phyloP scores from a whole-genome alignment of 164 flowering plant species.

The Chimonanthus salicifolius region DNA sequence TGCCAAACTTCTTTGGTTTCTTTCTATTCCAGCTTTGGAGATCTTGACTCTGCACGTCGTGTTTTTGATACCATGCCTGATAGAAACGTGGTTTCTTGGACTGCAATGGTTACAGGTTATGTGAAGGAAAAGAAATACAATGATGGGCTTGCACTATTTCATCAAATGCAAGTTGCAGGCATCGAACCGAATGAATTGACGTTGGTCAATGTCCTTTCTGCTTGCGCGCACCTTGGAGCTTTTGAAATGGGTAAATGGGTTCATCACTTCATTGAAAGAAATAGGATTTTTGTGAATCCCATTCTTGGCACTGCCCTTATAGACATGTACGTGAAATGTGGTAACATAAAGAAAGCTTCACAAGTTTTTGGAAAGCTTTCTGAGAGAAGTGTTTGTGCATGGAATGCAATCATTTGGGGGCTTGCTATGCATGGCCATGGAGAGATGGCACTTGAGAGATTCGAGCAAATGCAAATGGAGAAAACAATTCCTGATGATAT shows the following conservation, averaged over 20 bases:
- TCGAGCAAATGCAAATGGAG: slow-evolving; percentile 10
- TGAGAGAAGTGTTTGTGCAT: slow-evolving; percentile 13
- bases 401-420: slow-evolving; percentile 25
- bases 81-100: slow-evolving; percentile 27
- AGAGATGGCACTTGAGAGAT: slow-evolving; percentile 18
- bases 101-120: slow-evolving; percentile 23
- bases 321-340: slow-evolving; percentile 30
- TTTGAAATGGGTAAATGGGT: slow-evolving; percentile 20
- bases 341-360: slow-evolving; percentile 8
- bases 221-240: slow-evolving; percentile 29
- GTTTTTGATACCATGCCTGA: slow-evolving; percentile 21
- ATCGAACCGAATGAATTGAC: slow-evolving; percentile 19
- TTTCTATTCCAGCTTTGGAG: slow-evolving; percentile 16
- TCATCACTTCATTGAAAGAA: slow-evolving; percentile 14
- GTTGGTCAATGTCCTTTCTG: slow-evolving; percentile 18
- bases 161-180: slow-evolving; percentile 16
- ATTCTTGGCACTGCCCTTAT: slow-evolving; percentile 22
- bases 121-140: slow-evolving; percentile 11
- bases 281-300: slow-evolving; percentile 8
- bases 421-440: slow-evolving; percentile 25
- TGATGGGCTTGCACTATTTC: slow-evolving; percentile 19
- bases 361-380: slow-evolving; percentile 15
- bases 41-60: slow-evolving; percentile 13
- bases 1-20: slow-evolving; percentile 18
- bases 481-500: slow-evolving; percentile 16